phyloP scores from a whole-genome alignment of 2,329 filamentous ascomycete species.

The Sclerotinia nivalis region DNA sequence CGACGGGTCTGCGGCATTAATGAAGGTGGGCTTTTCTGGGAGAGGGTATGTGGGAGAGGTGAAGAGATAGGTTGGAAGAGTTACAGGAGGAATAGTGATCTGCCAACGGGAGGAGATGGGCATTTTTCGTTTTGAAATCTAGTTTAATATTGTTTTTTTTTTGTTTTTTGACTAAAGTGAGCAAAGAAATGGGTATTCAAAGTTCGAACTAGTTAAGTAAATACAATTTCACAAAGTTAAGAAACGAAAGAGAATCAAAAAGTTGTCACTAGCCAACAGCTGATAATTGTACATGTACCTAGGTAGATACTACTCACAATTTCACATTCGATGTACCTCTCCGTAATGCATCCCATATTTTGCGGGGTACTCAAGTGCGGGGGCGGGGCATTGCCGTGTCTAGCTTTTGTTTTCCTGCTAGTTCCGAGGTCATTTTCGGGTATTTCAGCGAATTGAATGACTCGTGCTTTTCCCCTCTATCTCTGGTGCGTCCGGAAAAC shows the following conservation, averaged over 20 bases:
- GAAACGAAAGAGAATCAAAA: not conserved
- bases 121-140: constrained; percentile 27
- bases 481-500: not conserved
- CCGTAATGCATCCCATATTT: not conserved
- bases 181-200: not conserved
- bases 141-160: not conserved
- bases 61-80: constrained; percentile 58
- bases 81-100: constrained; percentile 42
- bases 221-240: not conserved
- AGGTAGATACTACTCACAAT: no score
- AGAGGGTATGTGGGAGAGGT: constrained; percentile 49
- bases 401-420: not conserved
- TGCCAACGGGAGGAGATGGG: constrained; percentile 35
- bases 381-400: not conserved
- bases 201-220: not conserved
- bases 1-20: constrained; percentile 67
- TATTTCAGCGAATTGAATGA: not conserved
- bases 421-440: not conserved
- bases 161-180: not conserved
- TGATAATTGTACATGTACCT: not conserved
- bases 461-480: not conserved
- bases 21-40: constrained; percentile 50
- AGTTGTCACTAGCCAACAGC: no score
- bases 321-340: no score
- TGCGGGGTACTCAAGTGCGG: not conserved